Base-by-base conservation (phyloP, 2,329 filamentous ascomycete genomes). In the Metarhizium humberi region DNA sequence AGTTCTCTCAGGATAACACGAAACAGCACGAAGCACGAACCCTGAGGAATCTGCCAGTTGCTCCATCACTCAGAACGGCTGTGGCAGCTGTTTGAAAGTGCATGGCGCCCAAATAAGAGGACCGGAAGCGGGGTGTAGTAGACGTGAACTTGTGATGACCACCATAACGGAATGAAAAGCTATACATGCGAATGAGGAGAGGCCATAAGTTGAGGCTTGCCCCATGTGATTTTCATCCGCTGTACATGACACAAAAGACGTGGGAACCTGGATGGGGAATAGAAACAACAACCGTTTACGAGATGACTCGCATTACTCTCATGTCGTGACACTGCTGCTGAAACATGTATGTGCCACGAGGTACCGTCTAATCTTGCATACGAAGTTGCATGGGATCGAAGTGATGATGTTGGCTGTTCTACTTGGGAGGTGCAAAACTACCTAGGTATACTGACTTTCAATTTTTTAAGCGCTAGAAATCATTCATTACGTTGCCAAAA, bases 361-460 rank as follows among this genome's bases (percentile, higher is more conserved):
- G 20, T 20, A 38, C 36, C 32, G 30, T 45, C 30, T 45, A 25
- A 25, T 36, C 20, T 46, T 53, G 20, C 29, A 46, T 46, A 29
- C n/a, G 51, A 50, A 7, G 51, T 16, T 46, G 40, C 32, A 52
- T 43, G 20, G 29, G 34, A 46, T 87, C n/a, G 54, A 45, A 25
- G 46, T 30, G 38, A 32, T n/a, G n/a, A 52, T 11, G 38, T 5
- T 29, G 25, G n/a, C 30, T 13, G 29, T 10, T 11, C 16, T 49
- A 38, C 5, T 36, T 48, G 10, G 10, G 3, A 14, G 18, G 4
- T 13, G 45, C 14, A 40, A n/a, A 16, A 30, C 29, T 25, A 43
- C 16, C 29, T 20, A 13, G n/a, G 32, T n/a, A 7, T 52, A 20
- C 52, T 32, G 16, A 29, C 38, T 40, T n/a, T 40, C 7, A 40